These are phyloP conservation scores for Xanthoconium separans DNA, from an alignment of 1,284 basidiomycete species.

Conservation along the genomic window DNA sequence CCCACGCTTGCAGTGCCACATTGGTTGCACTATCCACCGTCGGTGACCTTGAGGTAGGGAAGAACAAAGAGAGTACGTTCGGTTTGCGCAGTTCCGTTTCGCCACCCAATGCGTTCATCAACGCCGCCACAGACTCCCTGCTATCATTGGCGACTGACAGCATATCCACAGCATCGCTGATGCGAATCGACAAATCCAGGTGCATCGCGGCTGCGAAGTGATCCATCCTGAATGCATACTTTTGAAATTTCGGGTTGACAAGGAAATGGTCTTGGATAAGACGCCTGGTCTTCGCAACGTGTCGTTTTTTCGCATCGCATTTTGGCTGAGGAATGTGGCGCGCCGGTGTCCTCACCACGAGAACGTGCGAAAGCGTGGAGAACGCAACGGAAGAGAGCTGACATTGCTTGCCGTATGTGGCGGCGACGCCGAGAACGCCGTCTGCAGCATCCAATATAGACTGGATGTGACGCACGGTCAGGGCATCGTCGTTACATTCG, in stretches of 20 bases:
- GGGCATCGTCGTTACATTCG: conserved; percentile 18
- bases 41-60: conserved; percentile 24
- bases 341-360: conserved; percentile 34
- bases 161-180: conserved; percentile 46
- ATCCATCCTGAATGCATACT: conserved; percentile 46
- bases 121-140: conserved; percentile 37
- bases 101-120: conserved; percentile 41
- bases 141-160: conserved; percentile 30
- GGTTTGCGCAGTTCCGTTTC: conserved; percentile 28
- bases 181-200: conserved; percentile 38
- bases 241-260: conserved; percentile 24
- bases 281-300: conserved; percentile 24
- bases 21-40: conserved; percentile 7
- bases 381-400: conserved; percentile 38
- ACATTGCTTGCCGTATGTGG: conserved; percentile 36
- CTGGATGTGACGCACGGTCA: conserved; percentile 25
- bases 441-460: conserved; percentile 27
- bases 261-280: conserved; percentile 34
- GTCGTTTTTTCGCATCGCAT: conserved; percentile 8
- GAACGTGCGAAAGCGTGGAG: conserved; percentile 31
- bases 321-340: conserved; percentile 5
- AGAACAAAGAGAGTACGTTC: conserved; percentile 39
- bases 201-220: conserved; percentile 42
- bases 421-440: conserved; percentile 37
- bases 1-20: conserved; percentile 47